Percentiles rank a stretch among this genome's conserved stretches.
phyloP scores from a whole-genome alignment of 306 rosid species.

The barrel medic (Medicago truncatula) region MtrunA17r5.0-ANR NC_053049.1:35067001-35067500 shows the following conservation, averaged over 20 bases:
- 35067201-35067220: slow-evolving; percentile 89
- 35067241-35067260: slow-evolving; percentile 76
- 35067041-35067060: too few relatives aligned
- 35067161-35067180: slow-evolving; percentile 17
- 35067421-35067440: slow-evolving; percentile 28
- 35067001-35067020: too few relatives aligned
- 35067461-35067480: slow-evolving; percentile 33
- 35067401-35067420: slow-evolving; percentile 42
- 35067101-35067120: neutral
- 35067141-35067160: neutral
- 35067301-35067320: slow-evolving; percentile 47
- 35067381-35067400: slow-evolving; percentile 7
- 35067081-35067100: neutral
- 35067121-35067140: slow-evolving; percentile 24
- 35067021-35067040: too few relatives aligned
- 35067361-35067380: neutral
- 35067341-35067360: neutral
- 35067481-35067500: neutral
- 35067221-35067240: slow-evolving; percentile 81
- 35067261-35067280: slow-evolving; percentile 63
- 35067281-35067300: slow-evolving; percentile 53
- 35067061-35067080: neutral
- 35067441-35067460: slow-evolving; percentile 43
- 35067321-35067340: neutral
- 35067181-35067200: slow-evolving; percentile 19